Base-by-base conservation (phyloP, 2,329 filamentous ascomycete species). In the Claviceps capensis region DNA sequence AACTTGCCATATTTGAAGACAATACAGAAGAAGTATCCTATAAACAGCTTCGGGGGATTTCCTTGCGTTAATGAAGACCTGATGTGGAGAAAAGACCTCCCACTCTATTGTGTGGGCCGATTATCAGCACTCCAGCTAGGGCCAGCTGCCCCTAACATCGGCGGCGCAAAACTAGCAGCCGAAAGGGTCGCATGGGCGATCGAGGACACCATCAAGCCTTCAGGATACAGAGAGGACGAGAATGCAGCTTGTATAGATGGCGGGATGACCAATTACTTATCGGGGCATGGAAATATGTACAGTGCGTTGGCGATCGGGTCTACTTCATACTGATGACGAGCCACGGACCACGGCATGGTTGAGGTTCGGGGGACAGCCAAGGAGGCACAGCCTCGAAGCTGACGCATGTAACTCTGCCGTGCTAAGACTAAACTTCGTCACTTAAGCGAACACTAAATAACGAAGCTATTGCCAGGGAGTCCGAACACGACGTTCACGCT, bases 31-130 rank as follows among this genome's bases (percentile, higher is more conserved):
- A 73, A 79, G 17, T 72, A 83, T 55, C 85, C 84, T 0, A 74
- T 91, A 37, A 66, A 79, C 16, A 75, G 71, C 0, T 73, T 79
- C 23, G 79, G 80, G 4, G 86, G 86, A 0, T 69, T 89, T 19
- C 86, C 87, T 0, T 86, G 83, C 56, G 65, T 91, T 49, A 90
- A 77, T 2, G 79, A 90, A 43, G 85, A 91, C 59, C 69, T 91
- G 54, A 84, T 83, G 75, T 91, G 86, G 86, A 73, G 73, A 40
- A 72, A 82, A 0, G 79, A 79, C n/a, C 77, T 91, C 1, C 86
- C 86, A 1, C 65, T 89, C 1, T 90, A 88, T 60, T 67, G 86
- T 53, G 82, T 82, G 0, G 86, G 85, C 1, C 73, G 80, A 50
- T 67, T 90, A 38, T 86, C 83, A 0, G 79, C 75, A 1, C 63